Evolutionary conservation across 164 flowering plant species (phyloP), one percentile per base, ranked within the genome.

Genomic region (Annona squamosa): DNA sequence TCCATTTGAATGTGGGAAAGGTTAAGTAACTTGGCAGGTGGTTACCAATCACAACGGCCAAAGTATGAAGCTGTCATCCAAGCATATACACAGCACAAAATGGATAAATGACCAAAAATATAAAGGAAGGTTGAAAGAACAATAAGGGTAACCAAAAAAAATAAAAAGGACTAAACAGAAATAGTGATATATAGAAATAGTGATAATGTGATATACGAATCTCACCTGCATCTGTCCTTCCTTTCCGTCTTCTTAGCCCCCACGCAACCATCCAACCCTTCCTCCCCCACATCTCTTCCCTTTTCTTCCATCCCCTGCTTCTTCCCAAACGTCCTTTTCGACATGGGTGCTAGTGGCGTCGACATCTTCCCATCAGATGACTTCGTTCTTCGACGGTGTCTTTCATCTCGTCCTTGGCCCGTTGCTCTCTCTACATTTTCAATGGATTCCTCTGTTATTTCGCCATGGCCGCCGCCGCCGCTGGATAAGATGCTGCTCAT

Each of bases 241-340:
- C 73, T 73, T 41, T 67, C 74, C 18, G 65, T n/a, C 75, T 76
- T 81, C 75, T 77, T 81, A 0, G 76, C 26, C 37, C 76, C 81
- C 48, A 61, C 43, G 65, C 67, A 73, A 72, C 70, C 79, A 19
- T 78, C 73, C 4, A 80, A 73, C 2, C 37, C 77, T 46, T 71
- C 80, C 64, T 72, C 81, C 63, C 76, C 81, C 72, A 17, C n/a
- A 42, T 42, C 68, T 7, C 46, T 42, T 66, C 68, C 46, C 46
- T 42, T 44, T n/a, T 43, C 68, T 52, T 77, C 84, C 57, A n/a
- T 69, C 48, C 72, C 76, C 65, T 72, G 76, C 17, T 67, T 74
- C 65, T 44, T 72, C 13, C 37, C 66, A 12, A 5, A 69, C 56
- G 72, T 81, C 18, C 68, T 82, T 43, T 74, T 81, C 48, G 48